Conservation (phyloP, 2,329 filamentous ascomycete species). For the Aspergillus sp. region DNA sequence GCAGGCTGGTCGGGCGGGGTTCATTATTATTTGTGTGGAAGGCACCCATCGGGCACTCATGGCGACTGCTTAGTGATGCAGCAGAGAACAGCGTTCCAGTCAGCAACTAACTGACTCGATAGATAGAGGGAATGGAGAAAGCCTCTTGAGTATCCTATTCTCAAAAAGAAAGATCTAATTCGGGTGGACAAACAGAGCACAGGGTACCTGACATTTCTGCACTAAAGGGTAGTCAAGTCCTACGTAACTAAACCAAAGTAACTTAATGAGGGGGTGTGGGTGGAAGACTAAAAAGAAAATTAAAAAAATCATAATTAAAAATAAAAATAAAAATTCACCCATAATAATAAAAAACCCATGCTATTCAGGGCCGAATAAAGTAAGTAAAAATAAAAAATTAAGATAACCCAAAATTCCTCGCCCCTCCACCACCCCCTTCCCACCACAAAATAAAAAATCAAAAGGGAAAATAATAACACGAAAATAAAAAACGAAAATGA, state of each 20-base stretch:
- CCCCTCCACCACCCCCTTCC: background rate
- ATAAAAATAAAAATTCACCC: constrained; percentile 5
- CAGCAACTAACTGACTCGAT: too few relatives aligned
- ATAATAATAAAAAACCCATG: constrained; percentile 9
- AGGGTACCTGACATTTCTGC: background rate
- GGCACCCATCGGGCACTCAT: constrained; percentile 12
- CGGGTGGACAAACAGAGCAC: constrained; percentile 10
- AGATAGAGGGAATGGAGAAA: too few relatives aligned
- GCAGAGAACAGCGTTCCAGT: too few relatives aligned
- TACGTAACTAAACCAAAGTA: constrained; percentile 3
- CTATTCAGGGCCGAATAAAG: constrained; percentile 2
- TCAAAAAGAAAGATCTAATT: too few relatives aligned
- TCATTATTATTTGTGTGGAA: background rate
- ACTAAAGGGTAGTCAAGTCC: background rate
- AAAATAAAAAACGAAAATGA: background rate
- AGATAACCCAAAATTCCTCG: background rate
- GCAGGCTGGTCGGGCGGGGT: constrained; percentile 5
- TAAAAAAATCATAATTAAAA: constrained; percentile 3
- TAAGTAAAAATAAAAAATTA: background rate
- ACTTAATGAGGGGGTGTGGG: too few relatives aligned
- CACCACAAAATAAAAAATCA: background rate
- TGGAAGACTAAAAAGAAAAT: constrained; percentile 3
- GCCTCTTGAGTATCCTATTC: too few relatives aligned
- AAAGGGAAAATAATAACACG: background rate
- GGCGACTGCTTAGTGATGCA: constrained; percentile 10